Percentiles rank a stretch among this genome's conserved stretches.
Conservation (phyloP, 495 filamentous ascomycete genomes). For the Hypoxylon crocopeplum region DNA sequence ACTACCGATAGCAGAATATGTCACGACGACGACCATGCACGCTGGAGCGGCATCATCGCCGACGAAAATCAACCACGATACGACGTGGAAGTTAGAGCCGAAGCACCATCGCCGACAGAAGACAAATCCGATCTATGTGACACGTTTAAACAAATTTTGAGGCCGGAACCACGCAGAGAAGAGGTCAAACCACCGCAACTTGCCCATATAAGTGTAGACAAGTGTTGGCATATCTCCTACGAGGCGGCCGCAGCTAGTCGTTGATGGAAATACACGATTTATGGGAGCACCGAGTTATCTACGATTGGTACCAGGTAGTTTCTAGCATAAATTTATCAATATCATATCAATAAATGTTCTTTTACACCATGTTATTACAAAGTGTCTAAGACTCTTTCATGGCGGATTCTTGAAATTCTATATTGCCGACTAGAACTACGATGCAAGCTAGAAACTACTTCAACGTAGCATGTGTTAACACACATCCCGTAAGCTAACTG, state of each 20-base stretch:
- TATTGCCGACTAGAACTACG: too few species aligned
- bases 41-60: not conserved
- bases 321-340: not conserved
- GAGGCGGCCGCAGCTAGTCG: not conserved
- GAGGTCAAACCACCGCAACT: not conserved
- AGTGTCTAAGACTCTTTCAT: too few species aligned
- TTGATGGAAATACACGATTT: not conserved
- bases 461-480: too few species aligned
- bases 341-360: too few species aligned
- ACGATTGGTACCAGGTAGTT: too few species aligned
- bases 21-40: not conserved
- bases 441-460: too few species aligned
- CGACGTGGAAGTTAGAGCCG: not conserved
- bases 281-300: not conserved
- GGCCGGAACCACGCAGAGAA: not conserved
- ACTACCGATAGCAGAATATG: not conserved
- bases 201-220: slow-evolving; percentile 10
- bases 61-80: not conserved
- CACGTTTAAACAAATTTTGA: not conserved
- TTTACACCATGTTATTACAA: too few species aligned
- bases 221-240: slow-evolving; percentile 13
- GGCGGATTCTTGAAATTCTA: too few species aligned
- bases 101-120: not conserved
- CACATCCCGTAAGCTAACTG: too few species aligned
- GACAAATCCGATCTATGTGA: not conserved